Evolutionary conservation across 371 early-diverging fungal species (phyloP).

Genomic region (Saksenaea oblongispora): DNA sequence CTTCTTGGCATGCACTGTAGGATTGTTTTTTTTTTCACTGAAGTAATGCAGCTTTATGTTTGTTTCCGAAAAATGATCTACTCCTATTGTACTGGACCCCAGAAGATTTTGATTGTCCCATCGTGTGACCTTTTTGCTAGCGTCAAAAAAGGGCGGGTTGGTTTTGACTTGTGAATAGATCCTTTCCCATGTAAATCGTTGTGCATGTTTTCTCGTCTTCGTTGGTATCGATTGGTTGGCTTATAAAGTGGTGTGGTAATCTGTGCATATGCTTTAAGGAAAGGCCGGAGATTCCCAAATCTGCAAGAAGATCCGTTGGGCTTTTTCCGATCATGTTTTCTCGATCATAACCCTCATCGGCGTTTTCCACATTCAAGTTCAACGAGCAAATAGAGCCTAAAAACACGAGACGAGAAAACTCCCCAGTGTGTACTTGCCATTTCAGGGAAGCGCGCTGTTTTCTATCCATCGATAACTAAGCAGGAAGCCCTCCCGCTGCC

Average conservation of each 20-base stretch:
- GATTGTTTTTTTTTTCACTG: too few relatives aligned
- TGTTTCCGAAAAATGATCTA: too few relatives aligned
- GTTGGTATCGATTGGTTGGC: neutral
- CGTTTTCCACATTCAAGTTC: neutral
- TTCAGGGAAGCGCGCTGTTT: constrained; percentile 1
- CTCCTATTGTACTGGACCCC: too few relatives aligned
- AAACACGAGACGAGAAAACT: neutral
- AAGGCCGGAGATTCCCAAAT: neutral
- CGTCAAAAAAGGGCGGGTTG: too few relatives aligned
- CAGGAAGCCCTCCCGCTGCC: neutral
- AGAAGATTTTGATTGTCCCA: too few relatives aligned
- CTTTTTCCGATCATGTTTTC: neutral
- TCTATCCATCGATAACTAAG: neutral
- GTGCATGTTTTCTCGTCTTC: neutral
- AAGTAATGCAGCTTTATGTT: too few relatives aligned
- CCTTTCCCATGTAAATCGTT: neutral
- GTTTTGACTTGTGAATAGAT: neutral
- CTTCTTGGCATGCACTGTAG: too few relatives aligned
- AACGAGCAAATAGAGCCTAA: neutral
- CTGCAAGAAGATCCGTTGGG: neutral
- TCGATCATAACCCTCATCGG: neutral
- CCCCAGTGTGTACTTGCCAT: neutral
- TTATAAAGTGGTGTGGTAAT: neutral
- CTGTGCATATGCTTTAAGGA: neutral
- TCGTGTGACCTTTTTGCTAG: too few relatives aligned